phyloP scores from a whole-genome alignment of 78 protist genomes.

The Isochrysis galbana region DNA sequence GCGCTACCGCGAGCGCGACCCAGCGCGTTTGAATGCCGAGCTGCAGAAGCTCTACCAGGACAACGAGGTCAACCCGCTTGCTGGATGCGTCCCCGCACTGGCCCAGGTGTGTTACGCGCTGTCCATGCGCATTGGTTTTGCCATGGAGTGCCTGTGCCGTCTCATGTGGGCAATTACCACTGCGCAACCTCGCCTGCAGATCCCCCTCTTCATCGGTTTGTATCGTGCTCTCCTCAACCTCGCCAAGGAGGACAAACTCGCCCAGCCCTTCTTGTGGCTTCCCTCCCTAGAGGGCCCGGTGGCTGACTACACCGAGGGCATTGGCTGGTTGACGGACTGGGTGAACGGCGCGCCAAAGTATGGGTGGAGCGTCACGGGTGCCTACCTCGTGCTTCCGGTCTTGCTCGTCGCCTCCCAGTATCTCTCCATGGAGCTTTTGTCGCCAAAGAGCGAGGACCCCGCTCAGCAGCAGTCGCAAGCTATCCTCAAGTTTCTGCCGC shows the following conservation, averaged over 20 bases:
- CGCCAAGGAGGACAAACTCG: not conserved
- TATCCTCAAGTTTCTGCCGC: constrained; percentile 13
- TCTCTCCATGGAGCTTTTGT: not conserved
- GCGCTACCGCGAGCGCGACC: not conserved
- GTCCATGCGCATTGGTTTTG: no score
- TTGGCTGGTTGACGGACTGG: not conserved
- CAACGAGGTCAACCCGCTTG: constrained; percentile 26
- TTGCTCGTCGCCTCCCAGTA: not conserved
- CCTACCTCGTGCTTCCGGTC: not conserved
- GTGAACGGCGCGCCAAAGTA: not conserved
- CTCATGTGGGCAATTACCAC: no score
- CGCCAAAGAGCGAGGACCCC: not conserved
- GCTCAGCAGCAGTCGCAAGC: not conserved
- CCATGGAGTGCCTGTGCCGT: no score
- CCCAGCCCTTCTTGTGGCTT: not conserved
- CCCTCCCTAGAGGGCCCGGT: not conserved
- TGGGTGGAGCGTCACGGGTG: not conserved
- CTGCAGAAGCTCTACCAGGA: not conserved
- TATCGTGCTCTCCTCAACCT: not conserved
- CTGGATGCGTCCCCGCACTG: not conserved
- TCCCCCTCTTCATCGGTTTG: constrained; percentile 17
- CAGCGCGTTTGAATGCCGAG: not conserved
- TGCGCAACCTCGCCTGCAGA: no score
- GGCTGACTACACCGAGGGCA: not conserved
- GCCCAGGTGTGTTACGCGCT: not conserved